Evolutionary conservation across 192 early-diverging fungal genomes (phyloP).

Genomic region (Backusella sp.): DNA sequence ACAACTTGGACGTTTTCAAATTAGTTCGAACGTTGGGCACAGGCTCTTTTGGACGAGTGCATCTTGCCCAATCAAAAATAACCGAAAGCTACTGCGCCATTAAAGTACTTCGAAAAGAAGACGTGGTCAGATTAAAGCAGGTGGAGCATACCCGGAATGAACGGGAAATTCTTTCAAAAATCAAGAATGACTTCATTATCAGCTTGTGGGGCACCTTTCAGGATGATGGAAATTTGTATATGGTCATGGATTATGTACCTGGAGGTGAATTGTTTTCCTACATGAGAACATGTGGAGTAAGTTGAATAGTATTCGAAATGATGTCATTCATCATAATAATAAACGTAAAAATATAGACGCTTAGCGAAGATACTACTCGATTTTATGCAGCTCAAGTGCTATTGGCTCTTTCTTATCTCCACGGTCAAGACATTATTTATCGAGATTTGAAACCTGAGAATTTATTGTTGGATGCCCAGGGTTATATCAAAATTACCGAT

Average conservation of each 20-base stretch:
- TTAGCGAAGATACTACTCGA: constrained; percentile 44
- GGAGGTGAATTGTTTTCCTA: constrained; percentile 87
- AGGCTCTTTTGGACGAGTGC: constrained; percentile 93
- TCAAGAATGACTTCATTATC: constrained; percentile 87
- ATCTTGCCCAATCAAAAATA: constrained; percentile 75
- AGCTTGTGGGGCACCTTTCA: constrained; percentile 87
- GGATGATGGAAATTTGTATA: constrained; percentile 82
- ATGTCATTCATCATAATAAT: not conserved
- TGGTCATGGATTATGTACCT: constrained; percentile 91
- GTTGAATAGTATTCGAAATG: constrained; percentile 32
- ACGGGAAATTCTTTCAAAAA: constrained; percentile 76
- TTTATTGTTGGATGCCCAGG: constrained; percentile 82
- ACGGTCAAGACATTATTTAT: constrained; percentile 88
- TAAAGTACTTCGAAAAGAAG: constrained; percentile 89
- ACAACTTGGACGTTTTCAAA: constrained; percentile 66
- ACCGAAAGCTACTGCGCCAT: constrained; percentile 87
- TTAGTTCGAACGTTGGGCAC: constrained; percentile 88
- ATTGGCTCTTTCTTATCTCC: constrained; percentile 88
- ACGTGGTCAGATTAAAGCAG: constrained; percentile 90
- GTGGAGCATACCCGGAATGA: constrained; percentile 98
- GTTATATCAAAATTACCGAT: constrained; percentile 92
- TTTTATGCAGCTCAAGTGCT: constrained; percentile 92
- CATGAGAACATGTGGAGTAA: constrained; percentile 71
- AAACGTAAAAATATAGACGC: constrained; percentile 36
- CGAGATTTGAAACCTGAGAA: constrained; percentile 82